Base-by-base conservation (phyloP, 2,329 filamentous ascomycete species). In the Fusarium clavum region DNA sequence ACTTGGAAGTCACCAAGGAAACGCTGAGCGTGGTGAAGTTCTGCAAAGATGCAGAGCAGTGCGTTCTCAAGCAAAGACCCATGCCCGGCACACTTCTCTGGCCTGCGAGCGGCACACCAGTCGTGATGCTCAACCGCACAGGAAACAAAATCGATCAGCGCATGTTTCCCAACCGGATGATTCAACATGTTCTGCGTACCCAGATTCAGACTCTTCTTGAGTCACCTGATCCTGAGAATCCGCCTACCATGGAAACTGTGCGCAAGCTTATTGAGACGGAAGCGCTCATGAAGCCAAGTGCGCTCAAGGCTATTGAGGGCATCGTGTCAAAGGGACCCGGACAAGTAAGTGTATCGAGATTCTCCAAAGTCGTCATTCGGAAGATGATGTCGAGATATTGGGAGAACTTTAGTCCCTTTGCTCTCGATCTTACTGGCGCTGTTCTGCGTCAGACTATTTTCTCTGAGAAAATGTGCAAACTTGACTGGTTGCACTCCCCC, bases 401-500 rank as follows among this genome's bases (percentile, higher is more conserved):
- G 89, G 85, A 88, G 24, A 93, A 93, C 74, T 82, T 81, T n/a
- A 87, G 86, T 3, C 81, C 83, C 0, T 92, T 93, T 66, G 86
- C 87, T 0, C 81, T 93, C 1, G 90, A 93, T 64, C 86, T 93
- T 3, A 81, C 84, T 7, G 88, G 89, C 3, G 91, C 90, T 0
- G 88, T 92, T 4, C 82, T 91, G 70, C 83, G 91, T 1, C 91
- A 93, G 75, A 86, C 88, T 20, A 82, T 86, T 48, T 93, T 92
- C 71, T 80, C 89, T 5, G 87, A 90, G 62, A 93, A 95, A 81
- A 94, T 95, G 92, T 84, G 87, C 70, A 84, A 86, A 70, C 88
- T 94, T 48, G 91, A 94, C 79, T 95, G 92, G 92, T 81, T 94
- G 2, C 92, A 93, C 77, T 92, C 90, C 27, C 92, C 92, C 0